These are phyloP conservation scores for Fusarium sp. DNA, from an alignment of 2,329 filamentous ascomycete genomes.

Conservation along the genomic window DNA sequence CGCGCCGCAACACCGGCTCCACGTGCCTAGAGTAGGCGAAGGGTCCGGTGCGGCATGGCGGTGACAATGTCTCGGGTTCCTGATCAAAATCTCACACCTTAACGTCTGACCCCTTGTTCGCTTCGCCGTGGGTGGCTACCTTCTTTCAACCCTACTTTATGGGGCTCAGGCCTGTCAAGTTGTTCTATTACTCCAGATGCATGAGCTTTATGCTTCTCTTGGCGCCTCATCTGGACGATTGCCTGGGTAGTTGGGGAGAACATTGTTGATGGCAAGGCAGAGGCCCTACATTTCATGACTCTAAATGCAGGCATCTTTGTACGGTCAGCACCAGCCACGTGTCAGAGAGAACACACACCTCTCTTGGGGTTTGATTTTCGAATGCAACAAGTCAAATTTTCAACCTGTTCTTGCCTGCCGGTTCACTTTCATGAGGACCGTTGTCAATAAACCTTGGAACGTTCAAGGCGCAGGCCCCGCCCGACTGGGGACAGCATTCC, in stretches of 20 bases:
- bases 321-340: slow-evolving; percentile 38
- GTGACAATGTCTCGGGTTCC: slow-evolving; percentile 52
- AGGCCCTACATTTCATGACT: slow-evolving; percentile 31
- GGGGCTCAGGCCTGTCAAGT: slow-evolving; percentile 32
- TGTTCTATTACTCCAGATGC: slow-evolving; percentile 24
- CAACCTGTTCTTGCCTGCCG: slow-evolving; percentile 30
- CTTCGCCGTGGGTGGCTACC: slow-evolving; percentile 25
- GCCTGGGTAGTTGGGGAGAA: background rate
- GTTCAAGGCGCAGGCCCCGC: slow-evolving; percentile 38
- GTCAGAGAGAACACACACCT: slow-evolving; percentile 24
- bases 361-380: slow-evolving; percentile 13
- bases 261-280: slow-evolving; percentile 19
- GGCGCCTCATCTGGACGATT: slow-evolving; percentile 16
- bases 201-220: slow-evolving; percentile 24
- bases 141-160: slow-evolving; percentile 35
- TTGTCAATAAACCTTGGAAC: slow-evolving; percentile 26
- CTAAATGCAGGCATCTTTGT: slow-evolving; percentile 10
- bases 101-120: slow-evolving; percentile 30
- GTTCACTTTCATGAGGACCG: slow-evolving; percentile 18
- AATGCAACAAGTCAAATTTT: slow-evolving; percentile 28
- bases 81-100: slow-evolving; percentile 41
- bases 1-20: slow-evolving; percentile 41
- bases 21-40: slow-evolving; percentile 45
- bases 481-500: slow-evolving; percentile 36
- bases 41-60: slow-evolving; percentile 43